Conservation (phyloP, 2,329 filamentous ascomycete genomes). For the Fusarium incarnatum region DNA sequence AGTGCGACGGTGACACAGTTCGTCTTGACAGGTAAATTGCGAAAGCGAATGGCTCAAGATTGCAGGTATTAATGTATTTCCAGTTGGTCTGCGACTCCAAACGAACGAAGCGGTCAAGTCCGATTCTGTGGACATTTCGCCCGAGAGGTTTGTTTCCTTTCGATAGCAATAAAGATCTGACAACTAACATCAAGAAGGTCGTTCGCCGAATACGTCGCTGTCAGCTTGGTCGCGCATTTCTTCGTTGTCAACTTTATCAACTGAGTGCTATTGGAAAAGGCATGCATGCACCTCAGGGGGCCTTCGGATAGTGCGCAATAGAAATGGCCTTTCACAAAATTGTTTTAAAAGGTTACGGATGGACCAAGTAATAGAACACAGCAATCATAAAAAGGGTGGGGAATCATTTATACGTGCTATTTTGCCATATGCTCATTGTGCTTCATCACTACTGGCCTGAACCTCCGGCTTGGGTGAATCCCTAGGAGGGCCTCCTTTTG, state of each 20-base stretch:
- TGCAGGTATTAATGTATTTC: constrained; percentile 17
- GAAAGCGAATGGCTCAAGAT: background rate
- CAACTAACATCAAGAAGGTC: constrained; percentile 67
- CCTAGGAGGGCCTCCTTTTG: constrained; percentile 64
- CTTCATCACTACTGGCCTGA: constrained; percentile 37
- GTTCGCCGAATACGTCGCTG: constrained; percentile 96
- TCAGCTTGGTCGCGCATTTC: constrained; percentile 95
- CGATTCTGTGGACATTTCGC: constrained; percentile 81
- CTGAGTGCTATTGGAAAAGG: constrained; percentile 60
- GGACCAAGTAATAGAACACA: constrained; percentile 37
- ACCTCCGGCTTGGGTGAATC: constrained; percentile 52
- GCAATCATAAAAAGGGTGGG: constrained; percentile 36
- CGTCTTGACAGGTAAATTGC: constrained; percentile 84
- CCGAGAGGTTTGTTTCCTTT: constrained; percentile 71
- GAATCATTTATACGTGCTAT: constrained; percentile 46
- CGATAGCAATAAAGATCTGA: background rate
- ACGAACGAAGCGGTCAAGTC: constrained; percentile 84
- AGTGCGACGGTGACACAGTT: constrained; percentile 96
- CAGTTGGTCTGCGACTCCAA: constrained; percentile 86
- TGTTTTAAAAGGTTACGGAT: constrained; percentile 38
- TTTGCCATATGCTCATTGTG: constrained; percentile 41
- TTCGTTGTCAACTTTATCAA: constrained; percentile 99
- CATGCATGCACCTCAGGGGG: constrained; percentile 5
- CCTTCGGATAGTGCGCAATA: constrained; percentile 39
- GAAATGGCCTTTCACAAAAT: constrained; percentile 37